Conservation (phyloP, 2,329 filamentous ascomycete genomes). For the Sporothrix phasma region DNA sequence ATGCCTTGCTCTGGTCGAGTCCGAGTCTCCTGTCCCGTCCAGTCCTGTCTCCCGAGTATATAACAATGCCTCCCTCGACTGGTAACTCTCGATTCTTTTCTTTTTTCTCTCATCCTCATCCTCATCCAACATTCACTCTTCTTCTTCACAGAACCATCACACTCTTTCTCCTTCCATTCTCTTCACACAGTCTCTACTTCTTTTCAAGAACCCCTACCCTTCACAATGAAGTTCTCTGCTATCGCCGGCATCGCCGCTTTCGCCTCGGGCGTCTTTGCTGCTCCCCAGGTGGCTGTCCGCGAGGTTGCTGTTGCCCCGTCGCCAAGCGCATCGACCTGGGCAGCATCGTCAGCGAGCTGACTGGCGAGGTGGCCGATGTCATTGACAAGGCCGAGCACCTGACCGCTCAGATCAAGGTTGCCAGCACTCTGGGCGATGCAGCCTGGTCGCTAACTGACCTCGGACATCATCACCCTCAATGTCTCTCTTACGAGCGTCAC, state of each 20-base stretch:
- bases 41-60: slow-evolving; percentile 2
- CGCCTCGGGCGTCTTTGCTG: slow-evolving; percentile 12
- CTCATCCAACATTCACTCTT: slow-evolving; percentile 7
- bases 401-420: not conserved
- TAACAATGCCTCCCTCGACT: slow-evolving; percentile 7
- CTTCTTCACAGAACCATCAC: not conserved
- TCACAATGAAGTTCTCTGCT: slow-evolving; percentile 19
- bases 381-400: not conserved
- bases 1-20: not conserved
- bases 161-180: not conserved
- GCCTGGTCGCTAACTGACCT: not conserved
- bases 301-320: not conserved
- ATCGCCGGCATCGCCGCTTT: slow-evolving; percentile 10
- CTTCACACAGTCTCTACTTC: not conserved
- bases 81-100: not conserved
- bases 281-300: not conserved
- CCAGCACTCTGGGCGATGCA: not conserved
- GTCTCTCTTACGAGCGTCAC: not conserved
- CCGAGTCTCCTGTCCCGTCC: too few species aligned
- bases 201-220: not conserved
- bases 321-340: slow-evolving; percentile 4
- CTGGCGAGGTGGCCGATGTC: not conserved
- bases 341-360: not conserved
- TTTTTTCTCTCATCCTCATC: not conserved
- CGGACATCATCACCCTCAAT: not conserved